A percentile compares a stretch with the other conserved stretches of the same genome.
These are phyloP conservation scores for Saccharum officinarum DNA, from an alignment of 176 grass and related monocot species.

Conservation along the genomic window DNA sequence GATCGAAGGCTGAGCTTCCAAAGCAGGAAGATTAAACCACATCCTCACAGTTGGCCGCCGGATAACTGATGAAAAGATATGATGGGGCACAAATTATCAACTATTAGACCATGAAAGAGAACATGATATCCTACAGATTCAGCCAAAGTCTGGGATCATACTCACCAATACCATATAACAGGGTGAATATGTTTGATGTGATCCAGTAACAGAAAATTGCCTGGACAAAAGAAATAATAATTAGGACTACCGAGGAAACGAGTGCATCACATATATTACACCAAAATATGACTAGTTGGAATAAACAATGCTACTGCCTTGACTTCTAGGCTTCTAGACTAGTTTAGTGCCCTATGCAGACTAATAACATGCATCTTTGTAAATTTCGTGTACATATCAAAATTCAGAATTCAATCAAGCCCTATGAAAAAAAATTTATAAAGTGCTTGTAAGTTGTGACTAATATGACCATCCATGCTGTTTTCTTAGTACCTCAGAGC, in stretches of 20 bases:
- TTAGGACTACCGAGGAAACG: conserved; percentile 16
- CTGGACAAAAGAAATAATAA: conserved; percentile 35
- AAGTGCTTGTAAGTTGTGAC: conserved; percentile 20
- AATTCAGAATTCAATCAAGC: background rate
- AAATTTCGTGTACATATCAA: background rate
- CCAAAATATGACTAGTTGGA: background rate
- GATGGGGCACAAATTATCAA: background rate
- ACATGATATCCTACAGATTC: background rate
- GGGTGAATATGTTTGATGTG: conserved; percentile 85
- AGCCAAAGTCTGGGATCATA: conserved; percentile 21
- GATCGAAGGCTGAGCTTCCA: conserved; percentile 29
- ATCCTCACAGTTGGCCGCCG: conserved; percentile 55
- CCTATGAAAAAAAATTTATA: background rate
- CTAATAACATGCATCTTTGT: background rate
- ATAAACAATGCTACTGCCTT: background rate
- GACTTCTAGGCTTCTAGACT: background rate
- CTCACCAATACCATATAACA: conserved; percentile 77
- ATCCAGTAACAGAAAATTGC: conserved; percentile 94
- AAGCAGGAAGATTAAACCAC: conserved; percentile 60
- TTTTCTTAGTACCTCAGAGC: background rate
- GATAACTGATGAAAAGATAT: conserved; percentile 42
- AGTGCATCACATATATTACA: background rate
- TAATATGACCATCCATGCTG: background rate
- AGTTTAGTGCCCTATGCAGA: background rate
- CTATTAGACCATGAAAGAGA: conserved; percentile 16